These are phyloP conservation scores for Fusarium sp. DNA, from an alignment of 2,329 filamentous ascomycete genomes.

Conservation along the genomic window DNA sequence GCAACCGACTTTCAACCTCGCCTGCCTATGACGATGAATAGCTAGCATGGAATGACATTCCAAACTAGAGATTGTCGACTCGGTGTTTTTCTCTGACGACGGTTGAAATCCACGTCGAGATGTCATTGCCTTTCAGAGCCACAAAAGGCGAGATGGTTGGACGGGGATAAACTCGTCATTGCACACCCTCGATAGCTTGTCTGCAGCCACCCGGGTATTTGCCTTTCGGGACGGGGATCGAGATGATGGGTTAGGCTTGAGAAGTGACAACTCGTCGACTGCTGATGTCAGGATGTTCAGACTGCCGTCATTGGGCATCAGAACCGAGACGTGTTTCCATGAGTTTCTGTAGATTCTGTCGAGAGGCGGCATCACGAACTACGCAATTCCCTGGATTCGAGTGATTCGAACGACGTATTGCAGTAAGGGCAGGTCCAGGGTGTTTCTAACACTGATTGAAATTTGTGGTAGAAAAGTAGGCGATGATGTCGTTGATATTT, in stretches of 20 bases:
- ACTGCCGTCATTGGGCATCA: neutral
- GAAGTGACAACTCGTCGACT: neutral
- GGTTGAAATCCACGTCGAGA: neutral
- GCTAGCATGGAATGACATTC: conserved; percentile 4
- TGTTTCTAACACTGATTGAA: conserved; percentile 11
- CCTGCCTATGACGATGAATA: conserved; percentile 24
- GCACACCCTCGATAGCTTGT: conserved; percentile 1
- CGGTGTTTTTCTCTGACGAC: neutral
- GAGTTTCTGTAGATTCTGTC: neutral
- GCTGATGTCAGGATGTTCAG: conserved; percentile 9
- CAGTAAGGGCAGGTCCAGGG: neutral
- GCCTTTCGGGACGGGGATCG: neutral
- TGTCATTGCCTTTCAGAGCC: neutral
- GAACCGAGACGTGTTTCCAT: neutral
- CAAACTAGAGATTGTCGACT: neutral
- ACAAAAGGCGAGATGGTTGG: neutral
- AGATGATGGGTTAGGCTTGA: neutral
- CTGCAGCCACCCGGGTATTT: neutral
- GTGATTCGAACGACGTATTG: neutral
- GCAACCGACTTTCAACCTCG: conserved; percentile 17
- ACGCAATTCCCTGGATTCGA: neutral
- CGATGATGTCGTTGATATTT: neutral
- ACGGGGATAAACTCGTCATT: neutral
- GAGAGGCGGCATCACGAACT: neutral
- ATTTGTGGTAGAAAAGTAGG: neutral